These are phyloP conservation scores for Prinsepia uniflora DNA, from an alignment of 306 rosid species.

Conservation along the genomic window DNA sequence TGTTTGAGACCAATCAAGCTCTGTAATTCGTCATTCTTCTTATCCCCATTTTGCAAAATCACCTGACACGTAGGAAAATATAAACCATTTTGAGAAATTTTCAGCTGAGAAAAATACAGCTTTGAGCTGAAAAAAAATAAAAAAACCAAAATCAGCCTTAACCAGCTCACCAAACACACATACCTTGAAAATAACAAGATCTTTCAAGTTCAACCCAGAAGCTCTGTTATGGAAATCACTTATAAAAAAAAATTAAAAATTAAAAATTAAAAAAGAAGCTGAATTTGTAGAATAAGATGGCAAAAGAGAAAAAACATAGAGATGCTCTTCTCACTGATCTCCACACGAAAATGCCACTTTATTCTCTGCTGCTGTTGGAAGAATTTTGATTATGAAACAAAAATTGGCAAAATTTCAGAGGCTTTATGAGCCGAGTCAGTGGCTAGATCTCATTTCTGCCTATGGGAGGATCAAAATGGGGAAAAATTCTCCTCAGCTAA, in stretches of 20 bases:
- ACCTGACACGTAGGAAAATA: constrained; percentile 5
- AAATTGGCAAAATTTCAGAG: not conserved
- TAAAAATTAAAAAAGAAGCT: too few species aligned
- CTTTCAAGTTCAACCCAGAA: not conserved
- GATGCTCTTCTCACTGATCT: constrained; percentile 3
- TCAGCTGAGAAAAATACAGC: not conserved
- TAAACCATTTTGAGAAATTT: not conserved
- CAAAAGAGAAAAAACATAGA: constrained; percentile 14
- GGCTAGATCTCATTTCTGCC: constrained; percentile 29
- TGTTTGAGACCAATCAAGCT: too few species aligned
- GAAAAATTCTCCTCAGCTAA: not conserved
- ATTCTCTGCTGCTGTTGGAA: constrained; percentile 10
- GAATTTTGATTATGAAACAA: not conserved
- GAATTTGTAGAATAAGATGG: not conserved
- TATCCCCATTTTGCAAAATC: not conserved
- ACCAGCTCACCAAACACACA: constrained; percentile 1
- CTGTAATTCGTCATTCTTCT: constrained; percentile 1
- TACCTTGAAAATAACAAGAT: constrained; percentile 16
- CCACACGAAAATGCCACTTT: constrained; percentile 27
- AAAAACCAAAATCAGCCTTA: not conserved
- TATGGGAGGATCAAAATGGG: not conserved
- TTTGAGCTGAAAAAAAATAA: not conserved
- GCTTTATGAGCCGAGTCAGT: constrained; percentile 16
- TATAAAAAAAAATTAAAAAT: too few species aligned
- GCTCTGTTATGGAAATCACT: too few species aligned